Evolutionary conservation across 495 filamentous ascomycete species (phyloP).

Genomic region (Venustampulla echinocandica): DNA sequence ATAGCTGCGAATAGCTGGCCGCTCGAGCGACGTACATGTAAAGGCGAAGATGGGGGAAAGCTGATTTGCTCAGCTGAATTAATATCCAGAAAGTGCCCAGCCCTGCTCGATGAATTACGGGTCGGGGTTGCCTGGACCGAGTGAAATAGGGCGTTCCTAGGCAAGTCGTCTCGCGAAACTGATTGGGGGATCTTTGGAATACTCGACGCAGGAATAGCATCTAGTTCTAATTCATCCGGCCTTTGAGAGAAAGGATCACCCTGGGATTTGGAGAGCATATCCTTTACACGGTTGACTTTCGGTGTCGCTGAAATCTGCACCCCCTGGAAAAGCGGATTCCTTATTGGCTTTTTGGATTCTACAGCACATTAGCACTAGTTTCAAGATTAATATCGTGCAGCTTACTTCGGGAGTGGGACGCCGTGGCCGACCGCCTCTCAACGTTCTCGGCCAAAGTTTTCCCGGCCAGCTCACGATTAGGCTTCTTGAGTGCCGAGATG

Average conservation of each 20-base stretch:
- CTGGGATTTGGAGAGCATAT: constrained; percentile 29
- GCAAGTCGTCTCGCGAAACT: constrained; percentile 3
- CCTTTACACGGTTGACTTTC: constrained; percentile 44
- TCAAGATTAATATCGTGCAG: background rate
- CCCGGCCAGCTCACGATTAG: constrained; percentile 71
- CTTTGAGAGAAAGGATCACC: constrained; percentile 6
- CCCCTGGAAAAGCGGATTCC: constrained; percentile 45
- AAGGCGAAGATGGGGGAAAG: constrained; percentile 13
- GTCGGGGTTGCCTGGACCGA: constrained; percentile 18
- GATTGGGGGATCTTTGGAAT: constrained; percentile 22
- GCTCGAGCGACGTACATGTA: constrained; percentile 16
- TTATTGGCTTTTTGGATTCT: constrained; percentile 59
- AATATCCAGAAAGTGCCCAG: background rate
- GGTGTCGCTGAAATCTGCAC: constrained; percentile 76
- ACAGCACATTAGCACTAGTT: constrained; percentile 22
- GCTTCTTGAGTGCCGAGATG: constrained; percentile 74
- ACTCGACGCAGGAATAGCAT: constrained; percentile 22
- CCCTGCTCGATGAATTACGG: constrained; percentile 2
- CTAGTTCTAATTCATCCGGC: constrained; percentile 15
- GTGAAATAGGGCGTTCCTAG: constrained; percentile 10
- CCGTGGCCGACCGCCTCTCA: constrained; percentile 45
- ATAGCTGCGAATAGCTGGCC: constrained; percentile 12
- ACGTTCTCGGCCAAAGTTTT: constrained; percentile 63
- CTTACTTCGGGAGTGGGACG: constrained; percentile 28
- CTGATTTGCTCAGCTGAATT: background rate